Conservation (phyloP, 495 filamentous ascomycete species). For the Neurospora cerealis region DNA sequence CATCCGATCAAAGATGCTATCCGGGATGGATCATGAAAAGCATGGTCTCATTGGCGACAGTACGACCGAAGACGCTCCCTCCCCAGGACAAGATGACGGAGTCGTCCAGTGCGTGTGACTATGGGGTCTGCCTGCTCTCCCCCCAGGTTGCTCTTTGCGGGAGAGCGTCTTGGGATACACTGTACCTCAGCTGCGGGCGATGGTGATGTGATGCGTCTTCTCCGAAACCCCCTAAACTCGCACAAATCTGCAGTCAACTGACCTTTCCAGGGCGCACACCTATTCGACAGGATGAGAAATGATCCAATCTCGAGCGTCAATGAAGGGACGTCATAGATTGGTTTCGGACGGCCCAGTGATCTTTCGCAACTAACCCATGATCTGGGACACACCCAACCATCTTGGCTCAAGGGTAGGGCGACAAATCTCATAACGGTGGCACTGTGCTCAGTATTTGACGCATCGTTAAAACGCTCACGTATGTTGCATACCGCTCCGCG, state of each 20-base stretch:
- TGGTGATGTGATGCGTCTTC: background rate
- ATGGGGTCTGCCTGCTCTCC: background rate
- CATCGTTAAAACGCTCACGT: background rate
- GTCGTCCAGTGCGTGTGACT: background rate
- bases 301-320: background rate
- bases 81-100: background rate
- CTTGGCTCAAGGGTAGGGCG: background rate
- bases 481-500: background rate
- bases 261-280: background rate
- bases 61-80: background rate
- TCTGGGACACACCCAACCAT: background rate
- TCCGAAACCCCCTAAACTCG: background rate
- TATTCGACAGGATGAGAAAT: background rate
- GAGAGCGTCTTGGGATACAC: background rate
- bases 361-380: background rate
- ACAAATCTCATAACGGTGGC: background rate
- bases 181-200: background rate
- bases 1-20: background rate
- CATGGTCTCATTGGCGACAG: background rate
- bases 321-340: background rate
- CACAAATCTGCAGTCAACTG: background rate
- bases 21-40: background rate
- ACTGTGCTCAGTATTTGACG: background rate
- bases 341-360: background rate
- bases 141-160: background rate